phyloP scores from a whole-genome alignment of 176 grass and related monocot genomes.

The Aegilops umbellulata region DNA sequence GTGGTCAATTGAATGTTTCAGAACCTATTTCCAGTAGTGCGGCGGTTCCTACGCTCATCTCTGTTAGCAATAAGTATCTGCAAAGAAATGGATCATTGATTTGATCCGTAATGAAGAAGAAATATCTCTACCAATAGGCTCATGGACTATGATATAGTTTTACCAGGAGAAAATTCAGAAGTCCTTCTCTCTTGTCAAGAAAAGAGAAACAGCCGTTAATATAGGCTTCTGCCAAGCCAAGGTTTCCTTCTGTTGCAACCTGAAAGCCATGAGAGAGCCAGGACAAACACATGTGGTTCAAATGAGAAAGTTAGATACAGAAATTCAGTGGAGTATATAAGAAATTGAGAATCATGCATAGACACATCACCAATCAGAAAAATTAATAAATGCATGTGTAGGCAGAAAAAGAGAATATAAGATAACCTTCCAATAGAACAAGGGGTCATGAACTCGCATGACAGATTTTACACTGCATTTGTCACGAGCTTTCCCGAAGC shows the following conservation, averaged over 20 bases:
- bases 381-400: neutral
- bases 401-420: neutral
- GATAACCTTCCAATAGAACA: slow-evolving; percentile 9
- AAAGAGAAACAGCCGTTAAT: neutral
- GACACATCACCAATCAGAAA: neutral
- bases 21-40: neutral
- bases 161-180: neutral
- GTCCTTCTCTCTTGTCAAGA: neutral
- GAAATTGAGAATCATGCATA: neutral
- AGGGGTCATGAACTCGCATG: slow-evolving; percentile 1
- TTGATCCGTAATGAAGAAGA: neutral
- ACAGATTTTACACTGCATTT: neutral
- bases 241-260: neutral
- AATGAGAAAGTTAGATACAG: neutral
- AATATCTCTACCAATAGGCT: neutral
- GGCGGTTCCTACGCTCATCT: neutral
- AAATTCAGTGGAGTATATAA: neutral
- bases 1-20: neutral
- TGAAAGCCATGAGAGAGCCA: neutral
- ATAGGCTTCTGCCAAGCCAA: slow-evolving; percentile 12
- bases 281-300: neutral
- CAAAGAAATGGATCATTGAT: neutral
- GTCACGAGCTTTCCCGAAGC: neutral
- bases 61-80: slow-evolving; percentile 1
- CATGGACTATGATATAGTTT: neutral